These are phyloP conservation scores for Diaporthe capsici DNA, from an alignment of 2,329 filamentous ascomycete species.

Conservation along the genomic window DNA sequence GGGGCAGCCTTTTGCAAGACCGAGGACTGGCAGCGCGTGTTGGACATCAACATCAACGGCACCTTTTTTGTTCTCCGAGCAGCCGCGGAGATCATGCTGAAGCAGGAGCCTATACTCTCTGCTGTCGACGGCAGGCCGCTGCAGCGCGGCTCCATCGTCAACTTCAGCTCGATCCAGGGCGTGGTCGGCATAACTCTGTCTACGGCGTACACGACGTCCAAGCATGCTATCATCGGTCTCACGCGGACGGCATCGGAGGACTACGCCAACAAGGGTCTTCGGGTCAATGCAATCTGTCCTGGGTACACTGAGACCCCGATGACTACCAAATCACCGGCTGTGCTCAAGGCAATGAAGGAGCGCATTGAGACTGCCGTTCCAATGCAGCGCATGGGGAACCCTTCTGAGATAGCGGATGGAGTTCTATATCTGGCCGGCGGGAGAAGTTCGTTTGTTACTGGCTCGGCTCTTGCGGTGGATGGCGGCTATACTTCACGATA, in stretches of 20 bases:
- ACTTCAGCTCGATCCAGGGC: slow-evolving; percentile 55
- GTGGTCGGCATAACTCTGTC: slow-evolving; percentile 53
- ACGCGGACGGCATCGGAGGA: slow-evolving; percentile 57
- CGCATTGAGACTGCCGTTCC: slow-evolving; percentile 18
- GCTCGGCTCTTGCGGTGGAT: slow-evolving; percentile 6
- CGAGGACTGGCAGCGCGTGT: slow-evolving; percentile 55
- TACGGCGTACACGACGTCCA: slow-evolving; percentile 49
- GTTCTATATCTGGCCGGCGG: slow-evolving; percentile 52
- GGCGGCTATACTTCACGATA: slow-evolving; percentile 21
- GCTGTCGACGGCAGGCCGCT: slow-evolving; percentile 51
- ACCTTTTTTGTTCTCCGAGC: slow-evolving; percentile 58
- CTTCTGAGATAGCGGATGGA: slow-evolving; percentile 73
- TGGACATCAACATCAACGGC: slow-evolving; percentile 59
- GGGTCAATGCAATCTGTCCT: slow-evolving; percentile 55
- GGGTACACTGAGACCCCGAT: slow-evolving; percentile 51
- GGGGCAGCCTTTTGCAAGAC: slow-evolving; percentile 54
- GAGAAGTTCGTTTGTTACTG: slow-evolving; percentile 8
- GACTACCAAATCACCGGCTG: slow-evolving; percentile 23
- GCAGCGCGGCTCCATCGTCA: slow-evolving; percentile 52
- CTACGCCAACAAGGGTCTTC: slow-evolving; percentile 56
- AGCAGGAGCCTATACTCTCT: slow-evolving; percentile 57
- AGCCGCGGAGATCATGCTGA: slow-evolving; percentile 58
- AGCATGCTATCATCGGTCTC: slow-evolving; percentile 55
- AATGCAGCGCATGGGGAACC: slow-evolving; percentile 38
- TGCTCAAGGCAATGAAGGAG: slow-evolving; percentile 26